Evolutionary conservation across 805 yeast species (phyloP), one percentile per base, ranked within the genome.

Genomic region (Sugiyamaella smithiae): DNA sequence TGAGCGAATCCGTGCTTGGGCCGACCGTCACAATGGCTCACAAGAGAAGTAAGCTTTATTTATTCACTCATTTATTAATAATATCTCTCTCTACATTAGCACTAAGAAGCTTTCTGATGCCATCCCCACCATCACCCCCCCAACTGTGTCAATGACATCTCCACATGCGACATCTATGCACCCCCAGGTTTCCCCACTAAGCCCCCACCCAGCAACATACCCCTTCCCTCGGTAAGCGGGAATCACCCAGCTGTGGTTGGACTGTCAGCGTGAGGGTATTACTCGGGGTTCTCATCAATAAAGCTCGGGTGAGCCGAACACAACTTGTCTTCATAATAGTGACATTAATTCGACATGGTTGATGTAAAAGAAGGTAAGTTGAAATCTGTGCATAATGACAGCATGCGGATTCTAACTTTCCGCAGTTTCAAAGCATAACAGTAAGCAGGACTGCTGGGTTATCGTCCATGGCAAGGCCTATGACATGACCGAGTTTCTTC

Each of bases 381-480:
- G 4, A 19, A 19, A 19, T 7, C 11, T 26, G 7, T 26, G 29
- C 9, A 26, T 11, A 19, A 4, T 2, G 4, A 9, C 40, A 12
- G 29, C 24, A 24, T 24, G 29, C 19, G 42, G 40, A 24, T 14
- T 25, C 44, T 16, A 76, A 72, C 38, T 35, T n/a, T 7, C 38
- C 38, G 17, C 17, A 59, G 72, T 79, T 23, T 63, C 66, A n/a
- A 67, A 71, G 48, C 93, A 85, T 68, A 75, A 76, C 65, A 58
- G 67, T 16, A 70, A 71, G 51, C 73, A 77, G 16, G 87, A 84
- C 61, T 81, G 93, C 67, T 89, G 97, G 97, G 85, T 88, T 16
- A 81, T 85, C 6, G 79, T 89, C 50, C 85, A 88, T 53, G 86
- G 82, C 16, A 76, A 85, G 55, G 95, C 80, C 9, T 88, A 87